Base-by-base conservation (phyloP, 164 flowering plant genomes). In the Paratinospora sagittata region DNA sequence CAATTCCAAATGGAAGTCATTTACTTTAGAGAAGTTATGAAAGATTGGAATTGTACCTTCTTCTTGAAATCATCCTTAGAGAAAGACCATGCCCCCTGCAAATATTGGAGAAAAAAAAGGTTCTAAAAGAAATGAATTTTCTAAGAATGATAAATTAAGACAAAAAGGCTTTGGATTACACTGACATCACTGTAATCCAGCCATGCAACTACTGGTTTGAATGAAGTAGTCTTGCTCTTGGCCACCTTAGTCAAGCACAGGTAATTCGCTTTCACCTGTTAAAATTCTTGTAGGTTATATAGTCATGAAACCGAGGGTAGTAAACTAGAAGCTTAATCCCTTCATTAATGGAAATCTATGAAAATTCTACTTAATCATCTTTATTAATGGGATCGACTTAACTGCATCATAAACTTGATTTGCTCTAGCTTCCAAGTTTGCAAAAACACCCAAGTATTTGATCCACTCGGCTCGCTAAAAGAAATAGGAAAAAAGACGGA, bases 401-500 rank as follows among this genome's bases (percentile, higher is more conserved):
- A 94, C 99, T 67, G 88, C 74, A 76, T 78, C 80, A 65, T 86
- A 95, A 21, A 92, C 88, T 78, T 84, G 81, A 79, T 95, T 92
- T 23, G 99, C 98, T 83, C 91, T 81, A 19, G 37, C 71, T 85
- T 95, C 99, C 76, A 81, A 49, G 72, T 95, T 92, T 45, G 87
- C 84, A 68, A 87, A 95, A 26, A 77, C 87, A 52, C 96, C 99
- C 76, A 95, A 72, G 73, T 88, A 95, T 79, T 95, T 95, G 76
- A 95, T 95, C 99, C 99, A 95, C 78, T 95, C 98, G 73, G 99
- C 98, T 70, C 89, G 75, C 98, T 95, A 81, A 17, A 11, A 69
- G n/a, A n/a, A n/a, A n/a, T n/a, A n/a, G n/a, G n/a, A n/a, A n/a
- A n/a, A n/a, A n/a, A n/a, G n/a, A n/a, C n/a, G n/a, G n/a, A n/a